Conservation (phyloP, 2,329 filamentous ascomycete genomes). For the Fonsecaea multimorphosa region DNA sequence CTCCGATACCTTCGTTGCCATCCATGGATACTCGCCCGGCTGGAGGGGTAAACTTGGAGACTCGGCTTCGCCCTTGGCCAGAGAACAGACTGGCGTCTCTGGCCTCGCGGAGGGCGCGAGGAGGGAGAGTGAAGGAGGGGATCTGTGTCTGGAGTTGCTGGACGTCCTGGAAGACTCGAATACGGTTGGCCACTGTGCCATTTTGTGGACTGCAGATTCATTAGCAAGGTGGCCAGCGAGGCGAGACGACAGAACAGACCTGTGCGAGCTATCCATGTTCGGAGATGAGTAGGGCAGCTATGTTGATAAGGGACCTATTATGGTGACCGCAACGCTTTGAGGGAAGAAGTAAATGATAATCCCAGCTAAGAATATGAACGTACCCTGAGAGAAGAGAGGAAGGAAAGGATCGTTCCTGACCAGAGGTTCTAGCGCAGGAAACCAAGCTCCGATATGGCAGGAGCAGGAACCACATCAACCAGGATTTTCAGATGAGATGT, state of each 20-base stretch:
- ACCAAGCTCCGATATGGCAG: neutral
- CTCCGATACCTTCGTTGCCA: constrained; percentile 24
- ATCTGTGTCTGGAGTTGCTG: constrained; percentile 22
- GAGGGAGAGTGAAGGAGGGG: constrained; percentile 18
- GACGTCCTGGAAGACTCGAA: constrained; percentile 37
- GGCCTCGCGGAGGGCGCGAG: constrained; percentile 20
- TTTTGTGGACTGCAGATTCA: constrained; percentile 23
- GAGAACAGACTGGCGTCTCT: constrained; percentile 16
- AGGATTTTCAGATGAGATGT: neutral
- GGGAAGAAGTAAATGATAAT: neutral
- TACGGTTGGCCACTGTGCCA: constrained; percentile 38
- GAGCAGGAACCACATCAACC: neutral
- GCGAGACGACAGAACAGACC: constrained; percentile 11
- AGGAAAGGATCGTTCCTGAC: constrained; percentile 17
- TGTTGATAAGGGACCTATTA: constrained; percentile 22
- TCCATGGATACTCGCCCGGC: constrained; percentile 20
- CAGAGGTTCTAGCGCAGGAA: neutral
- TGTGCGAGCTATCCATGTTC: constrained; percentile 32
- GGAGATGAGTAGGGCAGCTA: constrained; percentile 23
- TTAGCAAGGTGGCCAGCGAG: constrained; percentile 14
- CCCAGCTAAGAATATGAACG: neutral
- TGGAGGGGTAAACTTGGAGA: constrained; percentile 22
- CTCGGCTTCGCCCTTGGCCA: constrained; percentile 20
- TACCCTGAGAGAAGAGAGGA: neutral
- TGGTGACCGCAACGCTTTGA: constrained; percentile 12